Conservation (phyloP, 2,329 filamentous ascomycete genomes). For the Ceratocystis ficicola region DNA sequence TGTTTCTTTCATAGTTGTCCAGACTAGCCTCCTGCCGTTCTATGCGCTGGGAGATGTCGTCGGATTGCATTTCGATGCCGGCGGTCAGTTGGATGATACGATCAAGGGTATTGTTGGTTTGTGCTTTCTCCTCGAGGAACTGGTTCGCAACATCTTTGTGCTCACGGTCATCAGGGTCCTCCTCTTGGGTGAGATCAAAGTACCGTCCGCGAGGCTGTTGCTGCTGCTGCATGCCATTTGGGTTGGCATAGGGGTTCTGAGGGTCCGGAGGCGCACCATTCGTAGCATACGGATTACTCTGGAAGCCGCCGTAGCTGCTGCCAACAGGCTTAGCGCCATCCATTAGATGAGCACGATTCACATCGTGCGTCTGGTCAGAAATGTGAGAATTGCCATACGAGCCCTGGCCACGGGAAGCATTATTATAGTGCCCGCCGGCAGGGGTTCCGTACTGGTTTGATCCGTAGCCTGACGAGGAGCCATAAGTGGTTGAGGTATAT, state of each 20-base stretch:
- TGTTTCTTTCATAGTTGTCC: slow-evolving; percentile 69
- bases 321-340: slow-evolving; percentile 19
- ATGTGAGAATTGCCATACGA: slow-evolving; percentile 44
- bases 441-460: slow-evolving; percentile 41
- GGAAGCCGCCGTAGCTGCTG: slow-evolving; percentile 24
- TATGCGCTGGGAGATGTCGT: slow-evolving; percentile 62
- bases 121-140: slow-evolving; percentile 43
- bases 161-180: slow-evolving; percentile 62
- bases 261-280: slow-evolving; percentile 11
- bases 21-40: slow-evolving; percentile 63
- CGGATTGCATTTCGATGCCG: slow-evolving; percentile 56
- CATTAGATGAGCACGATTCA: slow-evolving; percentile 29
- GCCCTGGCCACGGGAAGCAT: slow-evolving; percentile 38
- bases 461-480: slow-evolving; percentile 37
- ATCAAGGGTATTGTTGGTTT: slow-evolving; percentile 22
- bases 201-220: slow-evolving; percentile 50
- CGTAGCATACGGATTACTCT: slow-evolving; percentile 24
- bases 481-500: slow-evolving; percentile 16
- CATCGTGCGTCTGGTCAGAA: slow-evolving; percentile 36
- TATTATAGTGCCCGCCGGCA: slow-evolving; percentile 44
- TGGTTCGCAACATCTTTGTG: slow-evolving; percentile 46
- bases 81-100: slow-evolving; percentile 51
- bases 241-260: slow-evolving; percentile 21
- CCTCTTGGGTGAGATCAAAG: slow-evolving; percentile 61
- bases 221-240: slow-evolving; percentile 34